These are phyloP conservation scores for Hypoxylon subgilvum DNA, from an alignment of 495 filamentous ascomycete genomes.

Conservation along the genomic window DNA sequence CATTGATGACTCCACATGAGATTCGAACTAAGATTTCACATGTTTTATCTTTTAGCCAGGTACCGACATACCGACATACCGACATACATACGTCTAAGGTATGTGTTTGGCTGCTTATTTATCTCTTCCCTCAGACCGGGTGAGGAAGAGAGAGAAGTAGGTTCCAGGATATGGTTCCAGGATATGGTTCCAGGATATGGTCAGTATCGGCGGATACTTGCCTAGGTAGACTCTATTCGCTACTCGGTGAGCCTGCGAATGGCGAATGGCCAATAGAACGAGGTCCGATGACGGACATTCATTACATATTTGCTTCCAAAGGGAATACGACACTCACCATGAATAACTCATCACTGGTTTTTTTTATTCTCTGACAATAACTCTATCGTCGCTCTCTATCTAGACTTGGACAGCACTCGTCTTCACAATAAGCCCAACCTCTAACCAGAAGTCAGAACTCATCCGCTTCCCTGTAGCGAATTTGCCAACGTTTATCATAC, in stretches of 20 bases:
- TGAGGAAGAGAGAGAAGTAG: too few species aligned
- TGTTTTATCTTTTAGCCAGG: too few species aligned
- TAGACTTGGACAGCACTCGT: constrained; percentile 12
- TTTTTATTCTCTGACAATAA: constrained; percentile 23
- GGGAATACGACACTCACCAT: too few species aligned
- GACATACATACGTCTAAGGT: too few species aligned
- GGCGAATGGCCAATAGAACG: constrained; percentile 19
- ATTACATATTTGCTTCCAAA: not conserved
- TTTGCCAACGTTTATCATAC: constrained; percentile 14
- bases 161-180: too few species aligned
- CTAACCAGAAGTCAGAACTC: constrained; percentile 18
- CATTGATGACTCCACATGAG: constrained; percentile 29
- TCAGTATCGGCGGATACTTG: constrained; percentile 6
- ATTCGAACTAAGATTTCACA: constrained; percentile 21
- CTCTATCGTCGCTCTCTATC: constrained; percentile 25
- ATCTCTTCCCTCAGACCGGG: too few species aligned
- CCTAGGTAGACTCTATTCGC: too few species aligned
- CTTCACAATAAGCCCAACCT: constrained; percentile 23
- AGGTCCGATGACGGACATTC: constrained; percentile 22
- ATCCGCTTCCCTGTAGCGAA: constrained; percentile 8
- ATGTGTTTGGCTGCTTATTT: too few species aligned
- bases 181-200: too few species aligned
- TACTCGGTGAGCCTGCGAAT: too few species aligned
- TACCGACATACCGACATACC: not conserved
- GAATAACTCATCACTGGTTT: constrained; percentile 26